Conservation (phyloP, 345 rosid species). For the Citropsis articulata region DNA sequence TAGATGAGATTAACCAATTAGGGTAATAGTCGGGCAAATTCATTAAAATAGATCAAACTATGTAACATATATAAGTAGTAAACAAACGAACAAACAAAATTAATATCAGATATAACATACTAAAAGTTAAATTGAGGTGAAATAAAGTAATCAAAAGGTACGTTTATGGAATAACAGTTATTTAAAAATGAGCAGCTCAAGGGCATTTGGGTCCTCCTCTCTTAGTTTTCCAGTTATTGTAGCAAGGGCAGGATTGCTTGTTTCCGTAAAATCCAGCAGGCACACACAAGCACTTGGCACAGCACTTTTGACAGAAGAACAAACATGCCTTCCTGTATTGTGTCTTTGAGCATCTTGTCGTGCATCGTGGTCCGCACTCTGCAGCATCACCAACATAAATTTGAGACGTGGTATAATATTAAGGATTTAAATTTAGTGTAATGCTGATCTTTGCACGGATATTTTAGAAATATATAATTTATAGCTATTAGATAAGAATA, state of each 20-base stretch:
- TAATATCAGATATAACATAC: background rate
- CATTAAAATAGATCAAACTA: no score
- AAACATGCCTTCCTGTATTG: constrained; percentile 52
- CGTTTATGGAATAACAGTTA: background rate
- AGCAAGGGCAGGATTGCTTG: constrained; percentile 60
- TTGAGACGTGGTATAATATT: no score
- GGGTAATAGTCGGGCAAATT: no score
- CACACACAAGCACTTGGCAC: constrained; percentile 64
- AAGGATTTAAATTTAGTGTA: no score
- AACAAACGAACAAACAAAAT: background rate
- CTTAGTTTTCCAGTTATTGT: constrained; percentile 56
- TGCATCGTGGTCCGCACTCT: constrained; percentile 47
- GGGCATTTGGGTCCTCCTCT: constrained; percentile 64
- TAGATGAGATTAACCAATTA: no score
- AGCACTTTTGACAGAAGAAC: constrained; percentile 66
- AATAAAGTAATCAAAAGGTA: background rate
- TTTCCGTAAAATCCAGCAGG: constrained; percentile 61
- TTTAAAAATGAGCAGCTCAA: background rate
- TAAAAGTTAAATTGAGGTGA: background rate
- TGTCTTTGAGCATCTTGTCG: constrained; percentile 49
- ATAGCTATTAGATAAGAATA: no score
- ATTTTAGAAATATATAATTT: no score
- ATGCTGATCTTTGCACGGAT: accelerated
- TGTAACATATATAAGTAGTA: background rate
- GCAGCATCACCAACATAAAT: constrained; percentile 13